Percentiles rank a stretch among this genome's conserved stretches.
Evolutionary conservation across 208 protist genomes (phyloP).

Genomic region (Crithidia sp.): DNA sequence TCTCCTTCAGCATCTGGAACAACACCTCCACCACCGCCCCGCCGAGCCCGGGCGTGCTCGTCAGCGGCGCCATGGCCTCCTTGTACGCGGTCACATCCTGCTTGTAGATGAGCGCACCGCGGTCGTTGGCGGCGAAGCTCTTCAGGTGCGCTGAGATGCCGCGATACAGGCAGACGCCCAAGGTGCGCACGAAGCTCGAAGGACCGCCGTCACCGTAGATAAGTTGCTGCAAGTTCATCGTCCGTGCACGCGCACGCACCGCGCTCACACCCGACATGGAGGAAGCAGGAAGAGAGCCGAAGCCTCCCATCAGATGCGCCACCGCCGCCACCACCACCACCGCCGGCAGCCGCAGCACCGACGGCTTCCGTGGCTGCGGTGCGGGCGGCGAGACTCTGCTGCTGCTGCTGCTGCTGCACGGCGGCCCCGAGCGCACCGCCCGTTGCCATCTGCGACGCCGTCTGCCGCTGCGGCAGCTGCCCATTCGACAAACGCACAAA

Average conservation of each 20-base stretch:
- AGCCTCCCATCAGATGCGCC: neutral
- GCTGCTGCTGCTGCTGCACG: conserved; percentile 29
- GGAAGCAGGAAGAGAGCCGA: neutral
- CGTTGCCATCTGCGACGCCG: conserved; percentile 13
- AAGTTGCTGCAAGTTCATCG: conserved; percentile 85
- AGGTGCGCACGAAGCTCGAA: conserved; percentile 81
- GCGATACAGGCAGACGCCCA: conserved; percentile 87
- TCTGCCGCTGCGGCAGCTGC: conserved; percentile 47
- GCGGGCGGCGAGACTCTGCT: conserved; percentile 15
- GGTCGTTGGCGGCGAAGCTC: conserved; percentile 68
- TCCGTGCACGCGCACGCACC: conserved; percentile 63
- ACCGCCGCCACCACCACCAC: neutral
- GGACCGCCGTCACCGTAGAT: conserved; percentile 85
- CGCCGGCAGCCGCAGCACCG: neutral
- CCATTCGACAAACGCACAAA: conserved; percentile 85
- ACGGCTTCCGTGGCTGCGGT: conserved; percentile 19
- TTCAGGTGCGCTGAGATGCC: conserved; percentile 81
- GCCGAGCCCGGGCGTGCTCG: conserved; percentile 69
- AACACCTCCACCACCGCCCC: conserved; percentile 84
- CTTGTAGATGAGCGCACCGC: conserved; percentile 86
- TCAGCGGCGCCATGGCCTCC: conserved; percentile 81
- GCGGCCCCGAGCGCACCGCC: conserved; percentile 14
- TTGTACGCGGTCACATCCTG: conserved; percentile 90
- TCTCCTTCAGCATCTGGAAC: conserved; percentile 86
- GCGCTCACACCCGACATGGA: conserved; percentile 35